These are phyloP conservation scores for Xylaria telfairii DNA, from an alignment of 495 filamentous ascomycete genomes.

Conservation along the genomic window DNA sequence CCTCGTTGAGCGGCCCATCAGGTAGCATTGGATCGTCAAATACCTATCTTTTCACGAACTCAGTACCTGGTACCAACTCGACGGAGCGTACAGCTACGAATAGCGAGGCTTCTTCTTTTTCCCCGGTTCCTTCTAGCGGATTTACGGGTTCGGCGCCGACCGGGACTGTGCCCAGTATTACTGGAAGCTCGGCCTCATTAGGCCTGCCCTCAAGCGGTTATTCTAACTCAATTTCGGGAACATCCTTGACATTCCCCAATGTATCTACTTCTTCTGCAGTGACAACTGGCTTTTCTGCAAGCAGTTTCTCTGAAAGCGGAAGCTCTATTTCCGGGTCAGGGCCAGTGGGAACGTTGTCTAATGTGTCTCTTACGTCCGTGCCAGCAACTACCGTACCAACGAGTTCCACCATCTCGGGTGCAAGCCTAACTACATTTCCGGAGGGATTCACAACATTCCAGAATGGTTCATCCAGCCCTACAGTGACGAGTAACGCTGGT, in stretches of 20 bases:
- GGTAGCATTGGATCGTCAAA: conserved; percentile 17
- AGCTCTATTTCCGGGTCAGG: conserved; percentile 11
- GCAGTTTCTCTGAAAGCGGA: not conserved
- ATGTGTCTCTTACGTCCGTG: conserved; percentile 19
- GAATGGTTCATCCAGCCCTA: not conserved
- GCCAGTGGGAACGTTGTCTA: not conserved
- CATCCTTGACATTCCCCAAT: not conserved
- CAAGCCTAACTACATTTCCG: not conserved
- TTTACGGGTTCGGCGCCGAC: conserved; percentile 3
- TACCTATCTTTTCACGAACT: conserved; percentile 24
- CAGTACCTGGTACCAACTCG: conserved; percentile 19
- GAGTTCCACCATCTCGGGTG: not conserved
- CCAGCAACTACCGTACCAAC: conserved; percentile 1
- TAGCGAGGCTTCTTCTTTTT: conserved; percentile 15
- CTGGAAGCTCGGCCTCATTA: not conserved
- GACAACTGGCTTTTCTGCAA: not conserved
- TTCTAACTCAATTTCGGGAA: not conserved
- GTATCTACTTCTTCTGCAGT: not conserved
- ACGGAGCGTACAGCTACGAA: conserved; percentile 14
- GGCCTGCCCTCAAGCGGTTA: not conserved
- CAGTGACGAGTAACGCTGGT: not conserved
- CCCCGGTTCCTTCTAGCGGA: not conserved
- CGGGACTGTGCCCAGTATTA: not conserved
- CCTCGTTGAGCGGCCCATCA: not conserved
- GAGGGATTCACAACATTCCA: not conserved